These are phyloP conservation scores for Phytophthora megakarya DNA, from an alignment of 352 stramenopile species.

Conservation along the genomic window DNA sequence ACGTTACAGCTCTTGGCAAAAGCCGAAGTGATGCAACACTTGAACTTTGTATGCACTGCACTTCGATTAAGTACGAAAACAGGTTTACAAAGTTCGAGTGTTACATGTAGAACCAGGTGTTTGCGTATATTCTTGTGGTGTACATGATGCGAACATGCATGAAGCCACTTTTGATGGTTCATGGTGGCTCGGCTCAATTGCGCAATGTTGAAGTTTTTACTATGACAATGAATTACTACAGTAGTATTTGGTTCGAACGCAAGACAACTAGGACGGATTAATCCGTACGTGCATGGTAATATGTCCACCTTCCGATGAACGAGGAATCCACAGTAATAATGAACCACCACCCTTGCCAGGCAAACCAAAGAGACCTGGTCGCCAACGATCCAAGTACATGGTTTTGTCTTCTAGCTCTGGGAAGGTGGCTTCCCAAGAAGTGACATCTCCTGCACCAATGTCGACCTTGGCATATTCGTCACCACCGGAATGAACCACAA, in stretches of 20 bases:
- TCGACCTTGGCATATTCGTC: conserved; percentile 29
- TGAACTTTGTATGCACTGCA: not conserved
- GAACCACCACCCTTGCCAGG: conserved; percentile 31
- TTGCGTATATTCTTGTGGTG: conserved; percentile 24
- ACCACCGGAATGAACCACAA: conserved; percentile 29
- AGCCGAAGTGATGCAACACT: conserved; percentile 19
- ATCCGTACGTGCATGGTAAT: conserved; percentile 54
- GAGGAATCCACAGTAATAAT: conserved; percentile 34
- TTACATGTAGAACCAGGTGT: not conserved
- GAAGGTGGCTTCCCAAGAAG: conserved; percentile 32
- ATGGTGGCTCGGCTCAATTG: not conserved
- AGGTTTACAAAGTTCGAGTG: not conserved
- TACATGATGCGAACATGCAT: too few species aligned
- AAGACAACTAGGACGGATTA: conserved; percentile 36
- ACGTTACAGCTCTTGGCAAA: too few species aligned
- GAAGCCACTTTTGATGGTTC: too few species aligned
- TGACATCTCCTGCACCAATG: conserved; percentile 26
- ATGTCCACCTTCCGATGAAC: conserved; percentile 35
- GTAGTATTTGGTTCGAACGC: conserved; percentile 9
- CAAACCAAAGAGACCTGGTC: conserved; percentile 29
- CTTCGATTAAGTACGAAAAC: conserved; percentile 5
- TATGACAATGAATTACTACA: too few species aligned
- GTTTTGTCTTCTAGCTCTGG: conserved; percentile 43
- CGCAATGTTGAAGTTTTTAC: conserved; percentile 17
- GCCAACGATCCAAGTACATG: conserved; percentile 47